A percentile compares a stretch with the other conserved stretches of the same genome.
These are phyloP conservation scores for Amphirosellinia nigrospora DNA, from an alignment of 495 filamentous ascomycete species.

Conservation along the genomic window DNA sequence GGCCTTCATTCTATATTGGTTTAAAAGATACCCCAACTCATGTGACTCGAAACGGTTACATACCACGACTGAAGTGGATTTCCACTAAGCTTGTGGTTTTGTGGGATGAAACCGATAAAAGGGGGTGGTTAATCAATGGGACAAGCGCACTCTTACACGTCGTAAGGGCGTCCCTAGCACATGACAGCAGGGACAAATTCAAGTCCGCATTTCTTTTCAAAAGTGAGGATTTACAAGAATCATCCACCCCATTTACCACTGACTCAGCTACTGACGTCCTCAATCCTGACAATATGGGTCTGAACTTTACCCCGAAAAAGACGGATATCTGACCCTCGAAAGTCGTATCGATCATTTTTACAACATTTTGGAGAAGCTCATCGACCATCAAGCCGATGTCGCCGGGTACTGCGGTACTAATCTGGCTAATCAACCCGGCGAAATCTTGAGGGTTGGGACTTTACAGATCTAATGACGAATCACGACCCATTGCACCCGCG, in stretches of 20 bases:
- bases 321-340: constrained; percentile 5
- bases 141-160: constrained; percentile 42
- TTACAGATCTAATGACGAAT: constrained; percentile 31
- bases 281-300: neutral
- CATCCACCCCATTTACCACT: neutral
- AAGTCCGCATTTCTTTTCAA: constrained; percentile 19
- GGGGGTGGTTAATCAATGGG: constrained; percentile 45
- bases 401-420: constrained; percentile 13
- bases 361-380: constrained; percentile 38
- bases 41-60: neutral
- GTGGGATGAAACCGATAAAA: constrained; percentile 40
- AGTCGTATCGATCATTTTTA: constrained; percentile 30
- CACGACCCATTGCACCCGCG: constrained; percentile 31
- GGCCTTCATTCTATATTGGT: neutral
- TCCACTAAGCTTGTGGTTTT: constrained; percentile 33
- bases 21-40: neutral
- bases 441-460: constrained; percentile 39
- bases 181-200: constrained; percentile 25
- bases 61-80: constrained; percentile 29
- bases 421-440: constrained; percentile 26
- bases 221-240: constrained; percentile 31
- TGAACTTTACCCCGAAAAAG: constrained; percentile 29
- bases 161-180: constrained; percentile 33
- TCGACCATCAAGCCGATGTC: constrained; percentile 37
- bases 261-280: constrained; percentile 3